phyloP scores from a whole-genome alignment of 1,284 basidiomycete genomes.

The Leccinum subrobustum region DNA sequence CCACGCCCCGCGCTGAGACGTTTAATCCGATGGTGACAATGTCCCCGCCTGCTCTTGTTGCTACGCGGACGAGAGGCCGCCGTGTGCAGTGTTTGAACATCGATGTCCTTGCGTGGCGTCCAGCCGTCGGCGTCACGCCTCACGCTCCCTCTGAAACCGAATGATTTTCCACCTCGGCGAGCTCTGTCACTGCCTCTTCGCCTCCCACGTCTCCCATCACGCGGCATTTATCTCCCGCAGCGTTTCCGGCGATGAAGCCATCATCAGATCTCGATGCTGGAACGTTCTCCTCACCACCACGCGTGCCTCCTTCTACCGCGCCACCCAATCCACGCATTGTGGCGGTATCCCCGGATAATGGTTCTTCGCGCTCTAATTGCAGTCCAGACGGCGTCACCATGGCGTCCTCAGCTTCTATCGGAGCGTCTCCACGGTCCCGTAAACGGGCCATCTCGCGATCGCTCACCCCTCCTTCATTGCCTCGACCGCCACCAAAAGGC shows the following conservation, averaged over 20 bases:
- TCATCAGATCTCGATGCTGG: background rate
- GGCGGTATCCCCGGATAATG: constrained; percentile 4
- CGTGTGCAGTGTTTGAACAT: constrained; percentile 12
- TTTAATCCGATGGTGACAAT: constrained; percentile 12
- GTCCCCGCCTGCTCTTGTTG: background rate
- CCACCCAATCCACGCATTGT: constrained; percentile 7
- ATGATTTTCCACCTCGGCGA: constrained; percentile 7
- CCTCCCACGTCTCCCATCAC: constrained; percentile 15
- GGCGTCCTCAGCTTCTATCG: constrained; percentile 2
- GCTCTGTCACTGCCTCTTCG: constrained; percentile 6
- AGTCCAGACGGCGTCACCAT: background rate
- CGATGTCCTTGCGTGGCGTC: constrained; percentile 11
- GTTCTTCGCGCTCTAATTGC: background rate
- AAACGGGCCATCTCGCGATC: constrained; percentile 28
- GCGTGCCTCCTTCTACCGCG: constrained; percentile 1
- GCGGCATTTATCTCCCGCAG: constrained; percentile 6
- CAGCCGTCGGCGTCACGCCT: constrained; percentile 25
- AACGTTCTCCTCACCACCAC: background rate
- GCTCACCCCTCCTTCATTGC: constrained; percentile 25
- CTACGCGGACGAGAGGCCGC: background rate
- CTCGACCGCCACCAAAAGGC: constrained; percentile 30
- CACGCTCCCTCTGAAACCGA: constrained; percentile 30
- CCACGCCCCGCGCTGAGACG: constrained; percentile 24
- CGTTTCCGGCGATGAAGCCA: constrained; percentile 6
- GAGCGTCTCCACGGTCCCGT: constrained; percentile 20